Conservation (phyloP, 495 filamentous ascomycete species). For the Patellaria atrata region DNA sequence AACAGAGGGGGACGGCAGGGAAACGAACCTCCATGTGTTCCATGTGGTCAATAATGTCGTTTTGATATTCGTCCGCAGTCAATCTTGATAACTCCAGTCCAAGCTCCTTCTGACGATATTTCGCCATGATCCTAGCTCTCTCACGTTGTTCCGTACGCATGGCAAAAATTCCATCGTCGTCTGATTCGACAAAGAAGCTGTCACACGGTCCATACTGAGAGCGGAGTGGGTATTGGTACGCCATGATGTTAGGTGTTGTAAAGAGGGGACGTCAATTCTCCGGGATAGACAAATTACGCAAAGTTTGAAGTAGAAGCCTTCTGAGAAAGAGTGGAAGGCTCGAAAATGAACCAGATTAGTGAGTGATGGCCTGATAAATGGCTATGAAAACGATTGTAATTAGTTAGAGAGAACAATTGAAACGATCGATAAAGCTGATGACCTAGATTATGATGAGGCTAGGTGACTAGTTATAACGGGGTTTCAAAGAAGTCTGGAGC, state of each 20-base stretch:
- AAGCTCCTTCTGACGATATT: conserved; percentile 66
- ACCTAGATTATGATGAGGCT: conserved; percentile 8
- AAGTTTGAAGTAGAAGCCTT: conserved; percentile 14
- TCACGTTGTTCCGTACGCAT: conserved; percentile 39
- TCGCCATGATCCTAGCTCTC: conserved; percentile 55
- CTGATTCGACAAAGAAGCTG: conserved; percentile 77
- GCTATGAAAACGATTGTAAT: conserved; percentile 42
- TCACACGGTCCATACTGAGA: conserved; percentile 38
- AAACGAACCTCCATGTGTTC: conserved; percentile 80
- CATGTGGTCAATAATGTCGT: conserved; percentile 87
- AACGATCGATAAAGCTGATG: conserved; percentile 28
- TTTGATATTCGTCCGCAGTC: conserved; percentile 76
- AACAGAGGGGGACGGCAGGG: neutral
- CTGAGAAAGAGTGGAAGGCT: conserved; percentile 21
- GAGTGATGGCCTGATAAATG: conserved; percentile 42
- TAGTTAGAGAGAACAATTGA: no score
- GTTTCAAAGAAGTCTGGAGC: conserved; percentile 13
- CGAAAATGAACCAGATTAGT: conserved; percentile 29
- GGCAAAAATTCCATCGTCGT: conserved; percentile 43
- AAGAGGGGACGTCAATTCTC: conserved; percentile 29
- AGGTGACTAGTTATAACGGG: conserved; percentile 14
- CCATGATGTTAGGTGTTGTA: conserved; percentile 41
- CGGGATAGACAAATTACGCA: conserved; percentile 21
- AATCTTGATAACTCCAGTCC: conserved; percentile 73
- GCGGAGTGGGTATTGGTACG: conserved; percentile 38